Evolutionary conservation across 176 grass and related monocot species (phyloP), one percentile per base, ranked within the genome.

Genomic region (Rhynchospora tenuis): DNA sequence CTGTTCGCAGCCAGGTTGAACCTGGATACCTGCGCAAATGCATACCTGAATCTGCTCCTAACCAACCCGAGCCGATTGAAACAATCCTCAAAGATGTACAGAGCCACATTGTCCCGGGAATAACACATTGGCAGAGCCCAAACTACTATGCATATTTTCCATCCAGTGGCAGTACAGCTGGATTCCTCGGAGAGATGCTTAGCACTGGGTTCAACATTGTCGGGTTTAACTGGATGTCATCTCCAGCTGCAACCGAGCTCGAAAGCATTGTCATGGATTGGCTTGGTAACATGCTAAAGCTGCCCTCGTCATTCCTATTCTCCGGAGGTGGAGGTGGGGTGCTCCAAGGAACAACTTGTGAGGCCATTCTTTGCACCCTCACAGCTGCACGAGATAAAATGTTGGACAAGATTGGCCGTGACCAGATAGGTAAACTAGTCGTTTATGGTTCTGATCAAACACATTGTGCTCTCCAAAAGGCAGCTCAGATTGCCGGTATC

Each of bases 71-170:
- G 19, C 7, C 85, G 13, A 73, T 88, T n/a, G 88, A 86, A 8
- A 5, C 23, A 22, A 83, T 92, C 0, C 80, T 93, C 0, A 22
- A 66, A 38, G 33, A 38, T 38, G 33, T 38, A 38, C 33, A 38
- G 2, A 38, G 33, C 33, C 33, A 38, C 33, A 38, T 38, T 38
- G 78, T 94, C 73, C 92, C 92, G 0, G 92, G 92, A 60, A 48
- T 91, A 44, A 94, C 92, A 24, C 92, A 94, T 55, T 94, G 92
- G 92, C 92, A 94, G 63, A 94, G 90, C 81, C 92, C 92, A 19
- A 90, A 88, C 67, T 91, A 76, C 51, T 91, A 80, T 70, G 89
- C 92, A 2, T 91, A 94, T 46, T 91, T 91, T 74, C 90, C 78
- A 27, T 78, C 85, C 51, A 91, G 33, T 88, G 64, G 91, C 87